A percentile compares a stretch with the other conserved stretches of the same genome.
These are phyloP conservation scores for Candida incommunis DNA, from an alignment of 805 yeast species.

Conservation along the genomic window DNA sequence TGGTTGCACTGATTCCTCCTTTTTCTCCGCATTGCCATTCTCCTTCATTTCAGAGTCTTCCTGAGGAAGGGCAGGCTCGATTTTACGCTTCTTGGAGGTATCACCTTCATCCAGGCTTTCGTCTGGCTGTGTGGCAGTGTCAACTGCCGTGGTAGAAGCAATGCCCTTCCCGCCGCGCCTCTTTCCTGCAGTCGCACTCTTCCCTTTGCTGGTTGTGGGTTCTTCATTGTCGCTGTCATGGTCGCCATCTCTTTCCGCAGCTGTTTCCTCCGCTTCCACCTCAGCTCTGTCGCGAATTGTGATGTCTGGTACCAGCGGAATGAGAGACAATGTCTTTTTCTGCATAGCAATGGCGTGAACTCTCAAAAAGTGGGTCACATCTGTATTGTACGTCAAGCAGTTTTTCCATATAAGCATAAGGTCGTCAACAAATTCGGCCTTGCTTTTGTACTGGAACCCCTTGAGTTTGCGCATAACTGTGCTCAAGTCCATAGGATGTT, in stretches of 20 bases:
- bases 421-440: constrained; percentile 87
- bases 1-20: background rate
- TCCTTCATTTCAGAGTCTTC: background rate
- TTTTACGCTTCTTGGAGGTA: background rate
- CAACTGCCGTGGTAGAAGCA: background rate
- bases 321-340: constrained; percentile 60
- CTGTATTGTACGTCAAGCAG: constrained; percentile 85
- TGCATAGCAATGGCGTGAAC: constrained; percentile 95
- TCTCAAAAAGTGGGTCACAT: constrained; percentile 82
- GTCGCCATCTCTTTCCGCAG: constrained; percentile 1
- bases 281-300: constrained; percentile 40
- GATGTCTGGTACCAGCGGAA: constrained; percentile 84
- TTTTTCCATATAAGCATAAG: constrained; percentile 91
- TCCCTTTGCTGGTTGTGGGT: background rate
- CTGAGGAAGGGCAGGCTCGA: background rate
- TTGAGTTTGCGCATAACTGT: constrained; percentile 87
- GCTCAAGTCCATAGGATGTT: constrained; percentile 90
- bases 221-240: background rate
- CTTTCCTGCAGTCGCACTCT: background rate
- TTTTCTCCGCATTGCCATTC: constrained; percentile 1
- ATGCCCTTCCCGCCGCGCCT: background rate
- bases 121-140: background rate
- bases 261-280: constrained; percentile 23
- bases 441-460: constrained; percentile 65
- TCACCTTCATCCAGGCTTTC: background rate